A percentile compares a stretch with the other conserved stretches of the same genome.
These are phyloP conservation scores for Paraconiothyrium brasiliense DNA, from an alignment of 2,329 filamentous ascomycete species.

Conservation along the genomic window DNA sequence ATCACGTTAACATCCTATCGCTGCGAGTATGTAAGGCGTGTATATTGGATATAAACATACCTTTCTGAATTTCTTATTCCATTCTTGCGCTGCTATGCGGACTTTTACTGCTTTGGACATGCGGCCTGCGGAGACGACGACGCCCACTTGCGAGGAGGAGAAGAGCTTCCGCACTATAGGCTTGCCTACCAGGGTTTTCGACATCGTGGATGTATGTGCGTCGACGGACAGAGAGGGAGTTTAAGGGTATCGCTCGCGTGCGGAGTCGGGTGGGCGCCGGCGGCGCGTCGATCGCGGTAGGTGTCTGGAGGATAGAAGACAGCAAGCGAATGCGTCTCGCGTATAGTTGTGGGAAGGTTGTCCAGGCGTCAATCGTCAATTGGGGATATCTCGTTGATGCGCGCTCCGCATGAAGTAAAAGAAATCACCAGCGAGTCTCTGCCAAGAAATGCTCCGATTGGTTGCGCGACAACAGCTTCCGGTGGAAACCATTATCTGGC, in stretches of 20 bases:
- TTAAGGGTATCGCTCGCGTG: conserved; percentile 17
- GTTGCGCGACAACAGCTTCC: conserved; percentile 13
- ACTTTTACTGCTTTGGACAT: conserved; percentile 85
- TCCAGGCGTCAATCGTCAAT: conserved; percentile 23
- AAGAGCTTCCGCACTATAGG: conserved; percentile 39
- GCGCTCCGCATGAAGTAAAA: conserved; percentile 32
- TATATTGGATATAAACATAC: conserved; percentile 55
- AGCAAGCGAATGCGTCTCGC: conserved; percentile 33
- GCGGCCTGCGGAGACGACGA: conserved; percentile 79
- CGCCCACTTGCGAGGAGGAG: conserved; percentile 58
- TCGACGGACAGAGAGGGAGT: conserved; percentile 19
- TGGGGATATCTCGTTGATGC: conserved; percentile 16
- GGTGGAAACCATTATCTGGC: background rate
- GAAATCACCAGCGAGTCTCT: conserved; percentile 18
- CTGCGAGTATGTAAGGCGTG: background rate
- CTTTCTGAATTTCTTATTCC: conserved; percentile 78
- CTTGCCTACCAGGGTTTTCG: conserved; percentile 36
- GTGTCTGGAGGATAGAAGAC: conserved; percentile 9
- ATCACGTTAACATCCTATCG: conserved; percentile 14
- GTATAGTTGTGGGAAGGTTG: background rate
- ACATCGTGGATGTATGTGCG: conserved; percentile 28
- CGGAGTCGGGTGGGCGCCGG: conserved; percentile 20
- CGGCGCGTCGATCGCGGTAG: conserved; percentile 18
- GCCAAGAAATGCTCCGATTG: conserved; percentile 43
- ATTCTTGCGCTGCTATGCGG: conserved; percentile 73